Percentiles rank a stretch among this genome's conserved stretches.
Conservation (phyloP, 768 basidiomycete species). For the Auricularia sp. region DNA sequence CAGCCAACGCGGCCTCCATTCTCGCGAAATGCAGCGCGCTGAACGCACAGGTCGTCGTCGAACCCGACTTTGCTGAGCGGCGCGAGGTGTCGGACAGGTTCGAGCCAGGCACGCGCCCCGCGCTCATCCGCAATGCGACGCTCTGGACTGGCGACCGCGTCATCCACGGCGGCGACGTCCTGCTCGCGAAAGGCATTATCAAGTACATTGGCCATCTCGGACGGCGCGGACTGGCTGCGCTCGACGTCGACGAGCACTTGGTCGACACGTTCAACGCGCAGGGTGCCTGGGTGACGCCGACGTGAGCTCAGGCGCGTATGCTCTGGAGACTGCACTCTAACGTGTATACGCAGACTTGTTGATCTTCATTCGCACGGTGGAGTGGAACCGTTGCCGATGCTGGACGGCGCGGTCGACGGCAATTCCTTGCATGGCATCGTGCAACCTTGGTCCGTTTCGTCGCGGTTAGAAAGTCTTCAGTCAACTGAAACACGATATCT, state of each 20-base stretch:
- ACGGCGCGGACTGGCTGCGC: slow-evolving; percentile 11
- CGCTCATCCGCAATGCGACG: slow-evolving; percentile 62
- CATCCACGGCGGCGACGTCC: slow-evolving; percentile 53
- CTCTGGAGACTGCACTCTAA: not conserved
- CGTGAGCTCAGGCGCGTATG: slow-evolving; percentile 20
- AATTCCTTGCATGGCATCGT: not conserved
- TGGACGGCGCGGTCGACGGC: slow-evolving; percentile 19
- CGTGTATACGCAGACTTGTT: slow-evolving; percentile 23
- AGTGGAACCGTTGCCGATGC: slow-evolving; percentile 26
- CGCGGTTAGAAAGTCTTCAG: not conserved
- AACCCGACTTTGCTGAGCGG: slow-evolving; percentile 1
- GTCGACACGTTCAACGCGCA: slow-evolving; percentile 50
- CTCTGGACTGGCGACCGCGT: slow-evolving; percentile 84
- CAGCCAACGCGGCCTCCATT: not conserved
- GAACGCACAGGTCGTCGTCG: not conserved
- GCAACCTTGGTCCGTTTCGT: not conserved
- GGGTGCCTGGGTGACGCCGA: slow-evolving; percentile 76
- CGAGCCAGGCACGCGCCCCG: slow-evolving; percentile 44
- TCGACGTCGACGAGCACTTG: slow-evolving; percentile 23
- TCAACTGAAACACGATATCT: slow-evolving; percentile 17
- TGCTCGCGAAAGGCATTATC: slow-evolving; percentile 64
- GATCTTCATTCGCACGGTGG: slow-evolving; percentile 42
- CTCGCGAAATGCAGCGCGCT: not conserved
- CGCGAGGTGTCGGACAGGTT: slow-evolving; percentile 50
- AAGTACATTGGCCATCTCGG: slow-evolving; percentile 40